Conservation (phyloP, 345 rosid genomes). For the Combretum micranthum region DNA sequence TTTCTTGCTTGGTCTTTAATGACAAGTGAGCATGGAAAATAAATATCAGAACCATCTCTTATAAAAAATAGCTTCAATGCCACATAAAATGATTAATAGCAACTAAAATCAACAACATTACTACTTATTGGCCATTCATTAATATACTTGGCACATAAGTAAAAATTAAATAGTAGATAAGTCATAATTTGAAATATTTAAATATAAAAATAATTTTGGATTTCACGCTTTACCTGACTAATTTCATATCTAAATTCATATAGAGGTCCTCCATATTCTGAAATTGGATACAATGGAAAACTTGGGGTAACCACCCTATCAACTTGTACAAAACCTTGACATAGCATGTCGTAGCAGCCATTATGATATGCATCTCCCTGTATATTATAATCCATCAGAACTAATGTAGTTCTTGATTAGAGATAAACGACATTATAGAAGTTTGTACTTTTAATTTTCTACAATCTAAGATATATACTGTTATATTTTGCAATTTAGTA, state of each 20-base stretch:
- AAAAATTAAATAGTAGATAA: too few species aligned
- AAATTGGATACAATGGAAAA: not conserved
- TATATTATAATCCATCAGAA: not conserved
- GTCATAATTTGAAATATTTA: too few species aligned
- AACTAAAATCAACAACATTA: too few species aligned
- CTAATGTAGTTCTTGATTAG: not conserved
- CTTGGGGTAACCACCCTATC: not conserved
- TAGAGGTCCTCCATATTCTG: not conserved
- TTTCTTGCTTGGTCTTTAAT: too few species aligned
- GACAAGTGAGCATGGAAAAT: too few species aligned
- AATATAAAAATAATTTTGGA: not conserved
- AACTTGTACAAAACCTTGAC: not conserved
- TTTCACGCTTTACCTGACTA: not conserved
- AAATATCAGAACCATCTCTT: too few species aligned
- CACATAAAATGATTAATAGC: too few species aligned
- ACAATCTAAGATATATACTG: not conserved
- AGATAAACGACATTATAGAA: not conserved
- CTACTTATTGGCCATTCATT: too few species aligned
- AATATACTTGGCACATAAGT: too few species aligned
- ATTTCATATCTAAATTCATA: not conserved
- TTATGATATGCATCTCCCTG: not conserved
- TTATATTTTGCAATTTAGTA: too few species aligned
- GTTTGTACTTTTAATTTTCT: not conserved
- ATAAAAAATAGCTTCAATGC: too few species aligned
- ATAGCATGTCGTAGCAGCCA: conserved; percentile 1